Conservation (phyloP, 805 yeast genomes). For the Nakazawaea ernobii region DNA sequence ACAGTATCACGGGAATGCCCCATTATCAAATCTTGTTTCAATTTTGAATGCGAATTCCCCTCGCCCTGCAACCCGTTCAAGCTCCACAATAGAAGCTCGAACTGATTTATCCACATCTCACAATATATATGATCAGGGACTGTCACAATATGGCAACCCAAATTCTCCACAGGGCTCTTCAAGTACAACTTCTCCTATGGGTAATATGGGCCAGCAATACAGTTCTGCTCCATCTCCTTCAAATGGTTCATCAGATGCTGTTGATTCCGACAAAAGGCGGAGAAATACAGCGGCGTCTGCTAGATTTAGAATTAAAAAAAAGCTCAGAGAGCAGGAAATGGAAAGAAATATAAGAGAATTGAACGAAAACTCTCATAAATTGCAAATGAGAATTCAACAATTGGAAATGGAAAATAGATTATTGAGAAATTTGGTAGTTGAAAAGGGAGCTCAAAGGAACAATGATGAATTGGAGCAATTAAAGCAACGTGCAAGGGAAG, state of each 20-base stretch:
- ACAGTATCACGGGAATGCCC: background rate
- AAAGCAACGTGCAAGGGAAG: conserved; percentile 36
- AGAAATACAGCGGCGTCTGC: conserved; percentile 95
- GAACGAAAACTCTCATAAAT: conserved; percentile 54
- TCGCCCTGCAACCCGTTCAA: background rate
- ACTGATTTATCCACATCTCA: too few species aligned
- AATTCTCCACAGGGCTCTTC: conserved; percentile 3
- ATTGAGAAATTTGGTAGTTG: conserved; percentile 75
- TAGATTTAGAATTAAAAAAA: conserved; percentile 86
- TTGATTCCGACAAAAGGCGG: conserved; percentile 68
- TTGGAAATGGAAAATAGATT: conserved; percentile 91
- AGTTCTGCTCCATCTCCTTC: background rate
- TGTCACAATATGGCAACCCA: conserved; percentile 6
- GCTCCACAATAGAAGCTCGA: too few species aligned
- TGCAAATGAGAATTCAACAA: conserved; percentile 74
- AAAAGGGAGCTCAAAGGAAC: conserved; percentile 59
- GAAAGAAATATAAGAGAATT: conserved; percentile 71
- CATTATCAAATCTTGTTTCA: conserved; percentile 5
- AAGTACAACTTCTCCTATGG: conserved; percentile 9
- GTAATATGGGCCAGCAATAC: background rate
- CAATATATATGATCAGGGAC: background rate
- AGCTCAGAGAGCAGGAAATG: conserved; percentile 87
- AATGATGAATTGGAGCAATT: conserved; percentile 47
- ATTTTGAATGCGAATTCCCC: conserved; percentile 2
- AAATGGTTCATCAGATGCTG: conserved; percentile 15